These are phyloP conservation scores for Mycena amicta DNA, from an alignment of 768 basidiomycete genomes.

Conservation along the genomic window DNA sequence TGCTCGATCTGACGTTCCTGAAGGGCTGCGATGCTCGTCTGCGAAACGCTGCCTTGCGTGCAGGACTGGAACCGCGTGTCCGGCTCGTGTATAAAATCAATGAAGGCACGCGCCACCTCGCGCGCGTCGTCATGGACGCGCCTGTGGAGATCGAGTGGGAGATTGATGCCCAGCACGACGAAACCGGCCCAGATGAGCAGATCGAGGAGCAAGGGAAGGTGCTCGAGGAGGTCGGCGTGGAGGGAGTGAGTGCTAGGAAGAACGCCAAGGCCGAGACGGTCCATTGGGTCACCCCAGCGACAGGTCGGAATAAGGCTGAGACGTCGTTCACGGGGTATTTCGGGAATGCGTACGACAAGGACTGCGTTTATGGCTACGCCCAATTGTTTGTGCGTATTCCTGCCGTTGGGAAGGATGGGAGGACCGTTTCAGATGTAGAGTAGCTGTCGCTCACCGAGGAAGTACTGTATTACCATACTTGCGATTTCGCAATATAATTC, in stretches of 20 bases:
- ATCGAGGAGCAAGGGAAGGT: not conserved
- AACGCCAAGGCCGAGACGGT: not conserved
- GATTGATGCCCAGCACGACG: not conserved
- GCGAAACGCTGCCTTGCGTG: not conserved
- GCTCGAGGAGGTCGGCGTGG: not conserved
- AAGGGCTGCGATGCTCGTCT: conserved; percentile 11
- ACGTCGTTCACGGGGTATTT: not conserved
- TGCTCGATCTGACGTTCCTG: conserved; percentile 3
- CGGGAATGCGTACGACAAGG: not conserved
- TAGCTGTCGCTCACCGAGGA: too few species aligned
- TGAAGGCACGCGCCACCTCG: not conserved
- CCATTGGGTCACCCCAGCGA: conserved; percentile 12
- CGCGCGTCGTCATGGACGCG: not conserved
- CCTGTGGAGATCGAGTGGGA: not conserved
- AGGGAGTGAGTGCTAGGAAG: not conserved
- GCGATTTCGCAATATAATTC: too few species aligned
- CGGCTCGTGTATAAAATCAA: conserved; percentile 2
- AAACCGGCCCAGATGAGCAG: not conserved
- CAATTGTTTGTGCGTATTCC: conserved; percentile 4
- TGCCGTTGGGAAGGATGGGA: conserved; percentile 6
- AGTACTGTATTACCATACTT: too few species aligned
- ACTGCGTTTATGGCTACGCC: conserved; percentile 6
- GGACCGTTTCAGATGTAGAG: too few species aligned
- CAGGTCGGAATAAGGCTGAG: not conserved
- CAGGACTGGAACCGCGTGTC: conserved; percentile 2